Evolutionary conservation across 2,329 filamentous ascomycete species (phyloP), one percentile per base, ranked within the genome.

Genomic region (Curvularia spicifera): DNA sequence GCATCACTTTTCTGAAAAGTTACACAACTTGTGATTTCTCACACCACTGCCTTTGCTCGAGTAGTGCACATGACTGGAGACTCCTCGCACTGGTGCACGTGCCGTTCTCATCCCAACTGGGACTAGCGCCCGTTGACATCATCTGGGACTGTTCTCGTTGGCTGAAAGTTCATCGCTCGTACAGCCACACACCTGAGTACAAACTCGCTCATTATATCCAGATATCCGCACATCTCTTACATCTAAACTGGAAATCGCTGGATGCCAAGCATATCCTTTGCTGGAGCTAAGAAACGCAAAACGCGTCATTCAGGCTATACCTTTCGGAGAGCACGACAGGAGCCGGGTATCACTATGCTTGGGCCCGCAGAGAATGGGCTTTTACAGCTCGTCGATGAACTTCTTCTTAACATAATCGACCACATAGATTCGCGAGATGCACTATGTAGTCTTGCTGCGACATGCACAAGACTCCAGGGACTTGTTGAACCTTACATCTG

Each of bases 401-500:
- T 76, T 4, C 66, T 76, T 10, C 71, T 76, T 5, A 66, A 63
- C 26, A 69, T 76, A 33, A 69, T 77, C 49, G 72, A 76, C 24
- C 67, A 73, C 4, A 64, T 76, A 33, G 65, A 72, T 8, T 60
- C 51, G 8, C 58, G 55, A 6, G 44, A 61, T 29, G 57, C 67
- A 0, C 64, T 76, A 4, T 69, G 69, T 48, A 71, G 54, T 18
- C 67, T 77, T n/a, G 67, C 72, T 12, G 60, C 65, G 12, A 73
- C 73, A 44, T 76, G 73, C 43, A 60, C 61, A 6, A 67, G 67
- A 29, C 66, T 76, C 2, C 73, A 72, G 40, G 61, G 56, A 4
- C 65, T 77, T 4, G 65, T 68, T 3, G 74, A 77, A 45, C 73
- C 73, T 1, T 76, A 70, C 29, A 66, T 76, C 5, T 77, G 74